These are phyloP conservation scores for Cryomyces antarcticus DNA, from an alignment of 495 filamentous ascomycete genomes.

Conservation along the genomic window DNA sequence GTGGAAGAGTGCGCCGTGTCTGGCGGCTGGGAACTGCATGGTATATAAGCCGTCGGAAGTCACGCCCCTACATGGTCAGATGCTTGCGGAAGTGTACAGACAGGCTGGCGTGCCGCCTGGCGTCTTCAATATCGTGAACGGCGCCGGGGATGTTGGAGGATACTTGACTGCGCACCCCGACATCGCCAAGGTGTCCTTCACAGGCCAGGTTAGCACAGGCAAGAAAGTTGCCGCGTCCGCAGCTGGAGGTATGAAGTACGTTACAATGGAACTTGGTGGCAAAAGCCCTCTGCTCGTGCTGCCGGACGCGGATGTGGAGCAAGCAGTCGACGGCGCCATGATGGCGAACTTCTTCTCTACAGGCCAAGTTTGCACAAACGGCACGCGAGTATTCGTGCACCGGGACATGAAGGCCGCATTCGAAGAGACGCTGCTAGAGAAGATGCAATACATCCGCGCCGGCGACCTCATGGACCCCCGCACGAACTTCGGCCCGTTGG, in stretches of 20 bases:
- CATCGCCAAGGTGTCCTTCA: conserved; percentile 67
- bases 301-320: conserved; percentile 50
- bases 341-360: conserved; percentile 76
- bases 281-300: conserved; percentile 57
- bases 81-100: conserved; percentile 46
- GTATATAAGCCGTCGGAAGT: conserved; percentile 72
- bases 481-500: conserved; percentile 63
- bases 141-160: conserved; percentile 47
- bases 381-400: conserved; percentile 60
- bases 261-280: conserved; percentile 70
- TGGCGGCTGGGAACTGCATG: conserved; percentile 73
- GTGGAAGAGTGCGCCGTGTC: conserved; percentile 67
- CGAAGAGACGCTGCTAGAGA: conserved; percentile 40
- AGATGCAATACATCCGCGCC: conserved; percentile 43
- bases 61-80: conserved; percentile 51
- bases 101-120: conserved; percentile 57
- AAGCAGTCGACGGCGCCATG: conserved; percentile 62
- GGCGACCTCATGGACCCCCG: conserved; percentile 44
- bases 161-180: conserved; percentile 44
- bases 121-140: conserved; percentile 67
- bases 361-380: conserved; percentile 73
- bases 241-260: conserved; percentile 60
- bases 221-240: conserved; percentile 51
- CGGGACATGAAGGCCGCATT: conserved; percentile 38
- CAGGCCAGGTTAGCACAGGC: conserved; percentile 61